Evolutionary conservation across 225 moss, liverwort and hornwort genomes (phyloP).

Genomic region (Straminergon stramineum): DNA sequence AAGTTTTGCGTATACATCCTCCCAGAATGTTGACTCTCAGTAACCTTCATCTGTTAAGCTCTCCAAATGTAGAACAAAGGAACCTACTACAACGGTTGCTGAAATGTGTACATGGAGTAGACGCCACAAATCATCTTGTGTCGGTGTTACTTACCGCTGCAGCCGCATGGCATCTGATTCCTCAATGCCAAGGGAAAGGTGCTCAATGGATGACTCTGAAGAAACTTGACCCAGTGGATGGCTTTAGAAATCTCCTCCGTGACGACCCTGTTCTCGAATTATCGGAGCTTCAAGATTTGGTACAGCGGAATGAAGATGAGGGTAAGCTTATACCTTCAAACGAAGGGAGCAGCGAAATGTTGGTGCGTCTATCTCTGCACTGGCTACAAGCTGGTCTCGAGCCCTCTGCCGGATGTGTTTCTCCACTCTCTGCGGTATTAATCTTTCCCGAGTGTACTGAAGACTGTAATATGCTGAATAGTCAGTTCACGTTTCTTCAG

Average conservation of each 20-base stretch:
- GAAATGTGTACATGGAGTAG: conserved; percentile 18
- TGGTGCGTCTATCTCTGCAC: conserved; percentile 52
- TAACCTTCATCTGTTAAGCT: conserved; percentile 16
- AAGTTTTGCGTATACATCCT: conserved; percentile 5
- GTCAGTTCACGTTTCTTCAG: background rate
- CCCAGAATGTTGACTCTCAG: conserved; percentile 4
- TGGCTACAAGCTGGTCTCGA: conserved; percentile 78
- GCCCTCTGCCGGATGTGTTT: conserved; percentile 22
- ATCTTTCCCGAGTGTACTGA: background rate
- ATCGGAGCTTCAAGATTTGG: conserved; percentile 49
- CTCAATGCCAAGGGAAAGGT: conserved; percentile 24
- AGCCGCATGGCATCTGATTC: conserved; percentile 47
- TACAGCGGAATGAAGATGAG: conserved; percentile 37
- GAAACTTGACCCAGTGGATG: conserved; percentile 34
- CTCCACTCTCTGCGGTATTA: conserved; percentile 40
- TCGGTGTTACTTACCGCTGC: conserved; percentile 71
- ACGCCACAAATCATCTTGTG: conserved; percentile 45
- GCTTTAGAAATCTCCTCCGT: conserved; percentile 16
- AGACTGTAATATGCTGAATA: background rate
- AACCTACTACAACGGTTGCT: conserved; percentile 35
- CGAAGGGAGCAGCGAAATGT: conserved; percentile 13
- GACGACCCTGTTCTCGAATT: conserved; percentile 49
- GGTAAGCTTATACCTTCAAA: background rate
- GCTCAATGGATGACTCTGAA: conserved; percentile 32
- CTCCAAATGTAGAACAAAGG: conserved; percentile 23